Percentiles rank a stretch among this genome's conserved stretches.
These are phyloP conservation scores for Neospora caninum DNA, from an alignment of 169 alveolate genomes.

Conservation along the genomic window DNA sequence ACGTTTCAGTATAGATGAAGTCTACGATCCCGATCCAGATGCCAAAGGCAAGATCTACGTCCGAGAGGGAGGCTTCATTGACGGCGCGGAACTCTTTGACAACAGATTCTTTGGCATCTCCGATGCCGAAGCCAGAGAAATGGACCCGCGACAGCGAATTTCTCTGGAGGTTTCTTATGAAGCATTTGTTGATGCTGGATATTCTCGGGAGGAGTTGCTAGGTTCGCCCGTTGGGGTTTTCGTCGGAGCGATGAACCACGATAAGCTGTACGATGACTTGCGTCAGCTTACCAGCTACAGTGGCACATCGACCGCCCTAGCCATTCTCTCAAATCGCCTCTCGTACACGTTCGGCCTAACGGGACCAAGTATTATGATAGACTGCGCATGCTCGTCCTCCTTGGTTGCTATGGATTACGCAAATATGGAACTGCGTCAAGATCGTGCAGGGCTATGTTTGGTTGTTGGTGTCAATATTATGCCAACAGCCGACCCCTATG, in stretches of 20 bases:
- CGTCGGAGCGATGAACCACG: constrained; percentile 66
- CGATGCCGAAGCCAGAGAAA: constrained; percentile 68
- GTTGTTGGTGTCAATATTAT: constrained; percentile 71
- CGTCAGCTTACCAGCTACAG: constrained; percentile 45
- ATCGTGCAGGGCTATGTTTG: constrained; percentile 61
- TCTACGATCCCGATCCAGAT: constrained; percentile 76
- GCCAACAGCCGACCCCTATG: constrained; percentile 55
- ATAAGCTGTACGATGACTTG: constrained; percentile 58
- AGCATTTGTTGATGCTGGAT: constrained; percentile 61
- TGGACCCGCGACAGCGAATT: constrained; percentile 76
- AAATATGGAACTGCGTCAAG: background rate
- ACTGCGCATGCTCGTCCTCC: constrained; percentile 73
- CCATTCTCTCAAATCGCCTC: constrained; percentile 70
- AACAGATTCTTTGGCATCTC: constrained; percentile 70
- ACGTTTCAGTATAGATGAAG: constrained; percentile 69
- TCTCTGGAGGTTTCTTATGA: constrained; percentile 69
- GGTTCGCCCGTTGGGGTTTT: constrained; percentile 42
- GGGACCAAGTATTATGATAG: constrained; percentile 70
- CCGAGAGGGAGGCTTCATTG: constrained; percentile 59
- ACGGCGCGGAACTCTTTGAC: constrained; percentile 68
- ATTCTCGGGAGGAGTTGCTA: constrained; percentile 27
- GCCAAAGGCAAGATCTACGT: constrained; percentile 74
- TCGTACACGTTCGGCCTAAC: constrained; percentile 68
- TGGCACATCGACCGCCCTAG: constrained; percentile 60
- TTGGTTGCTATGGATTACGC: constrained; percentile 71